These are phyloP conservation scores for Trypanosomatidae sp. DNA, from an alignment of 208 protist species.

Conservation along the genomic window DNA sequence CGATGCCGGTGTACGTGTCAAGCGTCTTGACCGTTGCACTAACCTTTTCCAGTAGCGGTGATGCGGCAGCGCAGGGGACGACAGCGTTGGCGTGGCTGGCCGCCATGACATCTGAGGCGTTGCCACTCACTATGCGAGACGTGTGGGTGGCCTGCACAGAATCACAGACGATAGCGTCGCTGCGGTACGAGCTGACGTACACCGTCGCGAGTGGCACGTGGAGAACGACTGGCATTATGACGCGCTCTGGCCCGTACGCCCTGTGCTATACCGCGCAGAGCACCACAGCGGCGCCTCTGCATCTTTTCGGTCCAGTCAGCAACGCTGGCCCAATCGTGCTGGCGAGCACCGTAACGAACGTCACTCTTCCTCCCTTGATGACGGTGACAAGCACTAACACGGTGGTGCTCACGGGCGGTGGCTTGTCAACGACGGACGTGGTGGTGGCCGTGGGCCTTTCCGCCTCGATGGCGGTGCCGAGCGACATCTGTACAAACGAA, in stretches of 20 bases:
- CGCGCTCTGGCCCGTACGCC: conserved; percentile 42
- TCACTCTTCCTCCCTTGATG: conserved; percentile 25
- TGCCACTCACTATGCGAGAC: conserved; percentile 33
- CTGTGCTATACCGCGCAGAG: conserved; percentile 55
- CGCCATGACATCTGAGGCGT: conserved; percentile 10
- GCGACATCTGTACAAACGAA: conserved; percentile 73
- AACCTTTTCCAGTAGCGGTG: conserved; percentile 26
- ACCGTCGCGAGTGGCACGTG: conserved; percentile 20
- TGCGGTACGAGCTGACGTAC: conserved; percentile 36
- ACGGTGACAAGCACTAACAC: conserved; percentile 21
- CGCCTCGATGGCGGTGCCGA: conserved; percentile 27
- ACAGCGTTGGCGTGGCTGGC: conserved; percentile 44
- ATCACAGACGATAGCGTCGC: conserved; percentile 5
- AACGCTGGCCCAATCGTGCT: conserved; percentile 56
- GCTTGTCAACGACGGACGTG: conserved; percentile 61
- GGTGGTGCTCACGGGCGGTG: conserved; percentile 60
- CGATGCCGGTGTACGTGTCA: conserved; percentile 57
- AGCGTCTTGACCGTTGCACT: conserved; percentile 36
- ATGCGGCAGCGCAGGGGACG: conserved; percentile 21
- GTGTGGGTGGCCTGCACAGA: conserved; percentile 43
- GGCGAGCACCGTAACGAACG: conserved; percentile 43
- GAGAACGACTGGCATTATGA: conserved; percentile 15
- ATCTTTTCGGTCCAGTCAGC: conserved; percentile 53
- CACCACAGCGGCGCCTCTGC: conserved; percentile 12
- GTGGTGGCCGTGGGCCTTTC: conserved; percentile 60